These are phyloP conservation scores for Solanum chacoense DNA, from an alignment of 305 asterid species.

Conservation along the genomic window DNA sequence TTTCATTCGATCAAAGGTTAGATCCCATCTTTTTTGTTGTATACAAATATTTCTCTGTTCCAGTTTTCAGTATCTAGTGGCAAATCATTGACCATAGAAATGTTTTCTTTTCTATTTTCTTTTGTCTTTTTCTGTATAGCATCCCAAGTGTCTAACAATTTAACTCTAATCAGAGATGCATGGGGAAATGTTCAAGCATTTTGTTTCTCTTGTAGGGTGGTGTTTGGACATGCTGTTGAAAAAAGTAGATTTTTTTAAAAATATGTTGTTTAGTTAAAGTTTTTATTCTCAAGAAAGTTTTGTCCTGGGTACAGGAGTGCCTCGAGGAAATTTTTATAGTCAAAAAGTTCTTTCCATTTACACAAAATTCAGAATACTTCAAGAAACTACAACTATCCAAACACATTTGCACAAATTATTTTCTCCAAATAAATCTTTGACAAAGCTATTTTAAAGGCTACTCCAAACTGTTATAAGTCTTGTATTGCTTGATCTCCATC, in stretches of 20 bases:
- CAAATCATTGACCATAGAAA: neutral
- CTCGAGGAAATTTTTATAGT: neutral
- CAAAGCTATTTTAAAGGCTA: neutral
- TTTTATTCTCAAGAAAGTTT: neutral
- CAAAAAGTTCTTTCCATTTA: neutral
- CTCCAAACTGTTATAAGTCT: neutral
- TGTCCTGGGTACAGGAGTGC: neutral
- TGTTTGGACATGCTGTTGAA: neutral
- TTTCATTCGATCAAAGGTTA: slow-evolving; percentile 40
- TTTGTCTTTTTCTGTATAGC: neutral
- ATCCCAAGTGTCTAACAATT: neutral
- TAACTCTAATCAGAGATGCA: neutral
- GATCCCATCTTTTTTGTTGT: neutral
- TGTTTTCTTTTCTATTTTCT: neutral
- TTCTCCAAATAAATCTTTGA: neutral
- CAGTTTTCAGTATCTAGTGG: neutral
- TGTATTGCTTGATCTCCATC: slow-evolving; percentile 1
- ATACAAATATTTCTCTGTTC: neutral
- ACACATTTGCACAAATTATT: neutral
- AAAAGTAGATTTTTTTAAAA: neutral
- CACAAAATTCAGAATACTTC: neutral
- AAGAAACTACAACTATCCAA: neutral
- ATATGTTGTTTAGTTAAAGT: neutral
- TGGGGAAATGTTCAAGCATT: neutral
- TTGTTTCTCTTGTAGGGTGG: neutral